Evolutionary conservation across 2,329 filamentous ascomycete species (phyloP).

Genomic region (Fusarium newnesense): DNA sequence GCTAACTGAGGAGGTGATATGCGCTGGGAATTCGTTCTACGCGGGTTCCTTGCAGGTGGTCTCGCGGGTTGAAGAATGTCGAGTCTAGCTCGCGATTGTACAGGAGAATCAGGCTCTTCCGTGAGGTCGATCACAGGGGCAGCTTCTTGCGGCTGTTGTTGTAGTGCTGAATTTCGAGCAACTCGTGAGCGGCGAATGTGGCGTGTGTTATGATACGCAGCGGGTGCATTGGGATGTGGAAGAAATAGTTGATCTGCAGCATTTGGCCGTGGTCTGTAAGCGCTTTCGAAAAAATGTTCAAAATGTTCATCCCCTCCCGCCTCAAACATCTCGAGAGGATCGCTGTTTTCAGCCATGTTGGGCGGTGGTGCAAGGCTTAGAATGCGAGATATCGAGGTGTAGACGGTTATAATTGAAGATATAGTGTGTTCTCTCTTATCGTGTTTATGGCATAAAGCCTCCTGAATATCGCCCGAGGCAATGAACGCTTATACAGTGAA

Average conservation of each 20-base stretch:
- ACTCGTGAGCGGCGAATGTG: slow-evolving; percentile 9
- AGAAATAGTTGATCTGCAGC: slow-evolving; percentile 24
- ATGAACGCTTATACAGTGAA: slow-evolving; percentile 6
- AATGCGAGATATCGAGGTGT: neutral
- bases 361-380: neutral
- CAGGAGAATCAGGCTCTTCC: slow-evolving; percentile 60
- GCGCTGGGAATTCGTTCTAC: slow-evolving; percentile 54
- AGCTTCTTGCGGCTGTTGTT: slow-evolving; percentile 24
- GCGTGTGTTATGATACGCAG: slow-evolving; percentile 15
- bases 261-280: neutral
- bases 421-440: neutral
- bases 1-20: slow-evolving; percentile 55
- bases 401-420: neutral
- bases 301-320: slow-evolving; percentile 36
- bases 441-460: slow-evolving; percentile 18
- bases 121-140: slow-evolving; percentile 61
- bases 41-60: slow-evolving; percentile 48
- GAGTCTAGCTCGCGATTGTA: slow-evolving; percentile 49
- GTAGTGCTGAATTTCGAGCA: slow-evolving; percentile 1
- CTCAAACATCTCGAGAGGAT: slow-evolving; percentile 34
- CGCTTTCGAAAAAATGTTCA: slow-evolving; percentile 21
- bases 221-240: slow-evolving; percentile 24
- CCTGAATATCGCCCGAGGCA: neutral
- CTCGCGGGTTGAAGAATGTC: slow-evolving; percentile 31
- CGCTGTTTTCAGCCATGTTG: slow-evolving; percentile 32